phyloP scores from a whole-genome alignment of 345 rosid genomes.

The Aquilaria yunnanensis region DNA sequence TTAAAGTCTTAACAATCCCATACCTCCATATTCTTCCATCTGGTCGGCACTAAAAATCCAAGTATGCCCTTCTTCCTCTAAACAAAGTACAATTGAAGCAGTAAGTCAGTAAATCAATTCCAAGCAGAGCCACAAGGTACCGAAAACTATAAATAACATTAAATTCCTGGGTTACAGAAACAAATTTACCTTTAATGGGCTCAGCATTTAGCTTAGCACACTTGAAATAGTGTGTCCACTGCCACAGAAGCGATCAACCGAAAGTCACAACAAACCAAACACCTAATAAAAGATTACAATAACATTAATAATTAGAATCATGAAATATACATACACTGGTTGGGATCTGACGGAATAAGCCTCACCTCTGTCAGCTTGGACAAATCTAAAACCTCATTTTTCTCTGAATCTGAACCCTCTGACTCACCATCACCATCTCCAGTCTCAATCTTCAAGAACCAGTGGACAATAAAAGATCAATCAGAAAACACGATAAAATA shows the following conservation, averaged over 20 bases:
- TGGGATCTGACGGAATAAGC: conserved; percentile 87
- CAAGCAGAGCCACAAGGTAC: background rate
- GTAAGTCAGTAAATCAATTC: background rate
- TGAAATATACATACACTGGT: conserved; percentile 45
- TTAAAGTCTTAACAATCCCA: background rate
- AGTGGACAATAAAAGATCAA: background rate
- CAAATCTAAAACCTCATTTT: conserved; percentile 41
- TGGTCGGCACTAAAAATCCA: conserved; percentile 90
- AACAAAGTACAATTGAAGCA: conserved; percentile 1
- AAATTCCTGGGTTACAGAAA: background rate
- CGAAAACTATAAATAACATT: background rate
- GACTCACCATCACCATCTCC: conserved; percentile 52
- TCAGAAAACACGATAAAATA: too few species aligned
- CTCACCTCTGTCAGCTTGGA: conserved; percentile 81
- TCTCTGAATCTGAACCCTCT: conserved; percentile 59
- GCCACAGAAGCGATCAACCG: conserved; percentile 12
- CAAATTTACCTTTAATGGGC: conserved; percentile 56
- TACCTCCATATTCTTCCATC: conserved; percentile 46
- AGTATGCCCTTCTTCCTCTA: conserved; percentile 42
- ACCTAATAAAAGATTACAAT: conserved; percentile 2
- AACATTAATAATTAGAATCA: conserved; percentile 1
- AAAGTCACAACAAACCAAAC: background rate
- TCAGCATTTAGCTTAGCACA: conserved; percentile 90
- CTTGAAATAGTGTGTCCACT: conserved; percentile 87
- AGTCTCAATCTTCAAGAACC: conserved; percentile 57